phyloP scores from a whole-genome alignment of 1,284 basidiomycete genomes.

The Ustilago crameri region DNA sequence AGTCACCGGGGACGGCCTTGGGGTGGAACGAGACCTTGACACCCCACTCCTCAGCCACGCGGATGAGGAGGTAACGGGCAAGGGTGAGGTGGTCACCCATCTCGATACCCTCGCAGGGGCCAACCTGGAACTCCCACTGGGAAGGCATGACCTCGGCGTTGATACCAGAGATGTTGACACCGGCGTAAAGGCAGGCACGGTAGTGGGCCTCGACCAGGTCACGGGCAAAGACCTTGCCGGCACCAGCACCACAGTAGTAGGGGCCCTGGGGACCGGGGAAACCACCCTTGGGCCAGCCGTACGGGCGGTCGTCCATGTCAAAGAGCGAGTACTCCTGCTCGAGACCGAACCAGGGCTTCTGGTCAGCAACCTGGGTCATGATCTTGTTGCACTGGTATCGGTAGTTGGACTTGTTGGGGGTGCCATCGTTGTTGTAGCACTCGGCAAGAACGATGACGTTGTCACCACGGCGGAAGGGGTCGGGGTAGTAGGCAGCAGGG shows the following conservation, averaged over 20 bases:
- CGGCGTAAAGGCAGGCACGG: conserved; percentile 91
- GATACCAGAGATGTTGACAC: conserved; percentile 98
- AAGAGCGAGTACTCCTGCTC: conserved; percentile 99
- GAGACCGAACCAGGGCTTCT: conserved; percentile 92
- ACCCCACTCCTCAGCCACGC: conserved; percentile 91
- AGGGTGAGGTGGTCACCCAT: conserved; percentile 84
- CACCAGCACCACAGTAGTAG: conserved; percentile 99
- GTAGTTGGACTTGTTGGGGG: conserved; percentile 96
- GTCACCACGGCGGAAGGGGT: conserved; percentile 98
- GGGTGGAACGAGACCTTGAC: conserved; percentile 97
- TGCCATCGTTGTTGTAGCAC: conserved; percentile 98
- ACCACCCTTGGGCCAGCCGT: conserved; percentile 88
- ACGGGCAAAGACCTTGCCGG: conserved; percentile 97
- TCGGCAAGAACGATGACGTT: conserved; percentile 74
- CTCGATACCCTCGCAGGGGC: conserved; percentile 94
- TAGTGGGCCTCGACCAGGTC: conserved; percentile 99
- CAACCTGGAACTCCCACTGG: conserved; percentile 99
- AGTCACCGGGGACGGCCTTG: conserved; percentile 96
- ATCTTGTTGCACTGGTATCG: conserved; percentile 65
- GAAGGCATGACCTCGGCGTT: conserved; percentile 99
- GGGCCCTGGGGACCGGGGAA: conserved; percentile 99
- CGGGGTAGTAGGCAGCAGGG: conserved; percentile 96
- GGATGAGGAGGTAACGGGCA: conserved; percentile 66
- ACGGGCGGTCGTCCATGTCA: conserved; percentile 88
- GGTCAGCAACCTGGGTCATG: conserved; percentile 61